Percentiles rank a stretch among this genome's conserved stretches.
These are phyloP conservation scores for Euphrasia arctica DNA, from an alignment of 305 asterid genomes.

Conservation along the genomic window DNA sequence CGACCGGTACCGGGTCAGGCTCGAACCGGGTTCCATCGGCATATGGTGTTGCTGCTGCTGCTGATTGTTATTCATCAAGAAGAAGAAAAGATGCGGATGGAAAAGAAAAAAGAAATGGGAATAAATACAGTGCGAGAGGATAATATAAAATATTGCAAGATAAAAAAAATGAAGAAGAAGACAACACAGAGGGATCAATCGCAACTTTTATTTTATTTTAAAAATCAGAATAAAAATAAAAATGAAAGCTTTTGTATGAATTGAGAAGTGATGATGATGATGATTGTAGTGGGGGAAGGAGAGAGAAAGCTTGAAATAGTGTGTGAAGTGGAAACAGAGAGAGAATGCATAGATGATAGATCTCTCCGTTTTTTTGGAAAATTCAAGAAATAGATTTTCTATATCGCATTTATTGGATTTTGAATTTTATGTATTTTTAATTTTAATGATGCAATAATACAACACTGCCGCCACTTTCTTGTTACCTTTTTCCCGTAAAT, in stretches of 20 bases:
- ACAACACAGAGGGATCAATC: too few species aligned
- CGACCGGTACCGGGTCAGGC: slow-evolving; percentile 73
- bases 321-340: slow-evolving; percentile 48
- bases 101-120: slow-evolving; percentile 3
- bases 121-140: slow-evolving; percentile 16
- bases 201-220: too few species aligned
- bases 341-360: slow-evolving; percentile 29
- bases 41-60: slow-evolving; percentile 26
- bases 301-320: slow-evolving; percentile 26
- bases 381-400: neutral
- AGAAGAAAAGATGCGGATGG: neutral
- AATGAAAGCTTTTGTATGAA: too few species aligned
- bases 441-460: slow-evolving; percentile 13
- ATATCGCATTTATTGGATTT: slow-evolving; percentile 21
- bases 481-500: neutral
- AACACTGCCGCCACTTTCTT: slow-evolving; percentile 11
- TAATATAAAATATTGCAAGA: slow-evolving; percentile 1
- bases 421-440: slow-evolving; percentile 5
- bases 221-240: too few species aligned
- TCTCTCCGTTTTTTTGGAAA: slow-evolving; percentile 21
- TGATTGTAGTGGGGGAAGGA: slow-evolving; percentile 2
- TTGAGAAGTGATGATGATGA: too few species aligned
- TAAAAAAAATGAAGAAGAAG: neutral
- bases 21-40: slow-evolving; percentile 56
- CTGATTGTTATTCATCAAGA: slow-evolving; percentile 32